Percentiles rank a stretch among this genome's conserved stretches.
Conservation (phyloP, 257 asterid species). For the Plantago major region DNA sequence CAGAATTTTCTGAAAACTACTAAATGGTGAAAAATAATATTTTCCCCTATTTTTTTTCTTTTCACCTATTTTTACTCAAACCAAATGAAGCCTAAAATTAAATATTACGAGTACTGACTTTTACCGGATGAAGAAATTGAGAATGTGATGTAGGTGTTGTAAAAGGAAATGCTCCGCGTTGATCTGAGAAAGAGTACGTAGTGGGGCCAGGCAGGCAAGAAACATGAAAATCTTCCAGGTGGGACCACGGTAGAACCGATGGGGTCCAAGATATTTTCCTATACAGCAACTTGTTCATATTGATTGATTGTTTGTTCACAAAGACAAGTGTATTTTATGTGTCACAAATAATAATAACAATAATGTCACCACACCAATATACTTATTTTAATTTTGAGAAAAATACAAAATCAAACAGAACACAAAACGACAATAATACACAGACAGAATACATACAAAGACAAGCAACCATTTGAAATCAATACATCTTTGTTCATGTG, state of each 20-base stretch:
- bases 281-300: constrained; percentile 23
- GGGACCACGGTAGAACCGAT: constrained; percentile 22
- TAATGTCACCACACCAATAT: constrained; percentile 10
- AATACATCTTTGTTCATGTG: background rate
- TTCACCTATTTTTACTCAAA: too few species aligned
- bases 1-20: too few species aligned
- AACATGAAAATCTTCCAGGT: constrained; percentile 25
- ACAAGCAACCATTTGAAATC: background rate
- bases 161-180: too few species aligned
- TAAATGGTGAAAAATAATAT: too few species aligned
- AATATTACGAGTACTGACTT: too few species aligned
- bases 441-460: background rate
- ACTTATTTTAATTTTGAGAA: too few species aligned
- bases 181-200: background rate
- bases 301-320: background rate
- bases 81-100: too few species aligned
- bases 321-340: too few species aligned
- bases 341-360: background rate
- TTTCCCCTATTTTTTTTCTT: too few species aligned
- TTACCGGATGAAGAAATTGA: too few species aligned
- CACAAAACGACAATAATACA: background rate
- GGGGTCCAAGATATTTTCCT: constrained; percentile 19
- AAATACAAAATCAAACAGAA: background rate
- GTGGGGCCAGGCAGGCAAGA: constrained; percentile 7
- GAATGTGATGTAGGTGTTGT: too few species aligned